Base-by-base conservation (phyloP, 2,329 filamentous ascomycete species). In the Magnaporthiopsis poae region DNA sequence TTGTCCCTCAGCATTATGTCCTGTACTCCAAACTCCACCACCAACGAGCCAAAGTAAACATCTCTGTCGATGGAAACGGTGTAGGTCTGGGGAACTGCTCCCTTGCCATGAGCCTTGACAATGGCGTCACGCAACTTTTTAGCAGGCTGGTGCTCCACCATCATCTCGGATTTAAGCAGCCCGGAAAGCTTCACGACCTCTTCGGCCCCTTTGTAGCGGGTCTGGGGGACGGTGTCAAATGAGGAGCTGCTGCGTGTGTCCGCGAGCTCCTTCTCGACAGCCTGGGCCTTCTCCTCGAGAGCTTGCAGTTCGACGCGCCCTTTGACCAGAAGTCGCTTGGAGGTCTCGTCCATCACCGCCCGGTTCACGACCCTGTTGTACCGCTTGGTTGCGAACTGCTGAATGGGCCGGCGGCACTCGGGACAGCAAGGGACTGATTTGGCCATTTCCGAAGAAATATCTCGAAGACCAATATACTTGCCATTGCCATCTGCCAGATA, bases 321-420 rank as follows among this genome's bases (percentile, higher is more conserved):
- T 9, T 68, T 70, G 9, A 66, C 71, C n/a, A 88, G 81, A 71
- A 90, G 87, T 68, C 85, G 87, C 74, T 88, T 88, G 0, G 85
- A 86, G 0, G 83, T 79, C 71, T 89, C 84, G 65, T 90, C 86
- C 0, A 90, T 77, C 9, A 86, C 76, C 0, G 83, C 85, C 4
- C 83, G 80, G 52, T 85, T 81, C 35, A 89, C 80, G 3, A 90
- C 81, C 12, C 87, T 81, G 18, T 86, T 84, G 70, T 90, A 90
- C 4, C 88, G 79, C 12, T 63, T 67, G 12, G 69, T 71, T 2
- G 82, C 75, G 65, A 90, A 78, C 67, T 81, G 80, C 25, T 84
- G 78, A 15, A 90, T 75, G 0, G 84, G 81, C 0, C 82, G 79
- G n/a, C 86, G 82, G 70, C 88, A 91, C 1, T 74, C 78, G 0